Percentiles rank a stretch among this genome's conserved stretches.
Conservation (phyloP, 805 yeast species). For the Wickerhamomyces bovis region DNA sequence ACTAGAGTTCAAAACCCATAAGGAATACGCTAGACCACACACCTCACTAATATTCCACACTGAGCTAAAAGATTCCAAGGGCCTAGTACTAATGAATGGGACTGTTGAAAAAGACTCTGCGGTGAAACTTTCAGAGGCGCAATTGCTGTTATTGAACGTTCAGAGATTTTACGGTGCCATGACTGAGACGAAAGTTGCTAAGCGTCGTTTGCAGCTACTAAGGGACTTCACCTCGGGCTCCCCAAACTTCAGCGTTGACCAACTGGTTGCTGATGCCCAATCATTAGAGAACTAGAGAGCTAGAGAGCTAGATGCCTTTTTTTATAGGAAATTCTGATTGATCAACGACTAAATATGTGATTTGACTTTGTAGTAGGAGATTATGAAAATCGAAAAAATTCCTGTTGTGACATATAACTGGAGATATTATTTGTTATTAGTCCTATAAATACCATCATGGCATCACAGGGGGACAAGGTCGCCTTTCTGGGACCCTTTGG, state of each 20-base stretch:
- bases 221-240: slow-evolving; percentile 67
- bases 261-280: slow-evolving; percentile 66
- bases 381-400: too few species aligned
- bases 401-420: too few species aligned
- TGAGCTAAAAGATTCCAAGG: slow-evolving; percentile 57
- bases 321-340: too few species aligned
- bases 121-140: slow-evolving; percentile 69
- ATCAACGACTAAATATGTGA: too few species aligned
- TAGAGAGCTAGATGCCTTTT: slow-evolving; percentile 36
- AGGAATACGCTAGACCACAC: slow-evolving; percentile 92
- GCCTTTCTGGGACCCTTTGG: slow-evolving; percentile 88
- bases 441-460: background rate
- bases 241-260: slow-evolving; percentile 56
- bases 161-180: slow-evolving; percentile 81
- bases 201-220: slow-evolving; percentile 52
- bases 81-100: slow-evolving; percentile 80
- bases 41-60: slow-evolving; percentile 85
- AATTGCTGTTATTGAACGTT: slow-evolving; percentile 63
- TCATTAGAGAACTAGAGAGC: slow-evolving; percentile 59
- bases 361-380: too few species aligned
- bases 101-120: slow-evolving; percentile 66
- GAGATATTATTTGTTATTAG: too few species aligned
- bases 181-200: slow-evolving; percentile 34
- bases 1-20: slow-evolving; percentile 86
- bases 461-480: slow-evolving; percentile 31